These are phyloP conservation scores for Chlamydomonas applanata DNA, from an alignment of 139 green algal species.

Conservation along the genomic window DNA sequence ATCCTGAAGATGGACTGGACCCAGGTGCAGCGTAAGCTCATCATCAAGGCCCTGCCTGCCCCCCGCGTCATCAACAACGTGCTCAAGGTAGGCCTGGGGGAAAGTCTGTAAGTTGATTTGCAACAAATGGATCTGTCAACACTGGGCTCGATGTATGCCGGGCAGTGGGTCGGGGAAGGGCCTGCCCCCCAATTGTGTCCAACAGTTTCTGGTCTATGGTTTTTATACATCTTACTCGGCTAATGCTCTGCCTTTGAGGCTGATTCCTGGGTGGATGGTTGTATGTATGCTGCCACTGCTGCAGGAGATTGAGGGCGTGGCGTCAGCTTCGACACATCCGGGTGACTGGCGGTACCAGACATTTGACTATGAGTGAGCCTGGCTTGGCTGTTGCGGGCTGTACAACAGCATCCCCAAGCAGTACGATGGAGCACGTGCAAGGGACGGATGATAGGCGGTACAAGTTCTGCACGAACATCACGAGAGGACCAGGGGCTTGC, in stretches of 20 bases:
- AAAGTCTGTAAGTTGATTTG: not conserved
- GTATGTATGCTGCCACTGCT: not conserved
- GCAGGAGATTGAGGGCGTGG: constrained; percentile 40
- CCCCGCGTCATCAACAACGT: constrained; percentile 3
- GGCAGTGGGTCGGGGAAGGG: too few species aligned
- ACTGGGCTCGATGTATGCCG: too few species aligned
- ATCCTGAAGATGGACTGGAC: constrained; percentile 32
- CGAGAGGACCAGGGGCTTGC: too few species aligned
- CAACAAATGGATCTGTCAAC: not conserved
- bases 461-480: too few species aligned
- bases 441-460: too few species aligned
- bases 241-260: not conserved
- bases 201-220: too few species aligned
- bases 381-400: too few species aligned
- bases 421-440: too few species aligned
- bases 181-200: too few species aligned
- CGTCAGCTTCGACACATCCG: constrained; percentile 42
- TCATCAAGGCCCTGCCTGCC: constrained; percentile 16
- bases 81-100: not conserved
- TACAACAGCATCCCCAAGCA: too few species aligned
- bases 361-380: constrained; percentile 53
- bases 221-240: not conserved
- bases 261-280: not conserved
- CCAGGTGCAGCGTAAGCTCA: constrained; percentile 31
- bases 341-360: constrained; percentile 49